Conservation (phyloP, 495 filamentous ascomycete genomes). For the Podospora bellae-mahoneyi region DNA sequence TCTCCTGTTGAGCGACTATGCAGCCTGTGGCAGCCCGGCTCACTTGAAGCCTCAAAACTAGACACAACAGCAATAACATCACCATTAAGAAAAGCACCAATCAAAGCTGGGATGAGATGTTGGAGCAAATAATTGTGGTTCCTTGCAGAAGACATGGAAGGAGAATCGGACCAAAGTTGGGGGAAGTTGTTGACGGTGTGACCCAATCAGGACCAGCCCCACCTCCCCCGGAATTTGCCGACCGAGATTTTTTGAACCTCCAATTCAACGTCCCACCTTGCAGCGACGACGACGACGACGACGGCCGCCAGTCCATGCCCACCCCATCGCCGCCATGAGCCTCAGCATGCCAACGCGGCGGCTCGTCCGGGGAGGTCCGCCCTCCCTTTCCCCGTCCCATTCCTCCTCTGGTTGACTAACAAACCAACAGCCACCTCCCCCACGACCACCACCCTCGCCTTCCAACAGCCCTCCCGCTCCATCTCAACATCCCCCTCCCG, state of each 20-base stretch:
- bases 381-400: constrained; percentile 15
- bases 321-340: constrained; percentile 39
- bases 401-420: constrained; percentile 23
- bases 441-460: constrained; percentile 21
- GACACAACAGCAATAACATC: neutral
- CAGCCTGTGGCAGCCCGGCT: neutral
- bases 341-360: constrained; percentile 44
- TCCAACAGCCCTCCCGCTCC: constrained; percentile 23
- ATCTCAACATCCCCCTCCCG: constrained; percentile 34
- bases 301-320: constrained; percentile 23
- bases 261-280: neutral
- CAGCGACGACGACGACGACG: neutral
- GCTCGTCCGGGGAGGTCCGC: constrained; percentile 40
- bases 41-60: neutral
- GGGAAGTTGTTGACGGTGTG: constrained; percentile 3
- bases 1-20: neutral
- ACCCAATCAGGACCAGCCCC: constrained; percentile 15
- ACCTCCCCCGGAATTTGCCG: constrained; percentile 25
- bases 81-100: neutral
- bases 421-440: constrained; percentile 16
- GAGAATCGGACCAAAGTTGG: neutral
- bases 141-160: neutral
- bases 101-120: neutral
- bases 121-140: neutral
- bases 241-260: constrained; percentile 25